A percentile compares a stretch with the other conserved stretches of the same genome.
These are phyloP conservation scores for Mucor indicus DNA, from an alignment of 371 early-diverging fungal genomes.

Conservation along the genomic window DNA sequence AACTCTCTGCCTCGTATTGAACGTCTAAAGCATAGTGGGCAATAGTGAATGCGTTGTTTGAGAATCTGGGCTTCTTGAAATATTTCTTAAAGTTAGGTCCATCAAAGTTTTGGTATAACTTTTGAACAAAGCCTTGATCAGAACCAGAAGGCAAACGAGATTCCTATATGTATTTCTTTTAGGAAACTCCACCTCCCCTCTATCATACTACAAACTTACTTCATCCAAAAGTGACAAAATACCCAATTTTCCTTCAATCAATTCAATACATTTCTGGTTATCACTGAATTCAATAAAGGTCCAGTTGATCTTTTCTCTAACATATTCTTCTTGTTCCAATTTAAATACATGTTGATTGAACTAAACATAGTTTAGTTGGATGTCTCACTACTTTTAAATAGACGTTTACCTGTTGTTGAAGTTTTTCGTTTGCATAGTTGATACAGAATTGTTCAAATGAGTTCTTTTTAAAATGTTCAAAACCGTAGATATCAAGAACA, in stretches of 20 bases:
- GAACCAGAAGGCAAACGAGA: constrained; percentile 90
- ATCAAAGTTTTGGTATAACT: constrained; percentile 80
- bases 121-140: constrained; percentile 79
- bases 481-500: constrained; percentile 96
- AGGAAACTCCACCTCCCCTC: too few species aligned
- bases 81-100: constrained; percentile 67
- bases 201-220: constrained; percentile 26
- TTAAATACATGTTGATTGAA: constrained; percentile 78
- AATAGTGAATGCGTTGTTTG: constrained; percentile 76
- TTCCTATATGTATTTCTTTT: constrained; percentile 50
- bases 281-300: constrained; percentile 96
- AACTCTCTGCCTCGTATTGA: constrained; percentile 89
- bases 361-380: constrained; percentile 30
- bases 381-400: too few species aligned
- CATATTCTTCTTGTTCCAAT: constrained; percentile 95
- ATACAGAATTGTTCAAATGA: constrained; percentile 99
- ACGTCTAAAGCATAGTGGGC: constrained; percentile 94
- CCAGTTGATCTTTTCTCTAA: constrained; percentile 91
- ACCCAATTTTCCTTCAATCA: constrained; percentile 97
- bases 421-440: constrained; percentile 97
- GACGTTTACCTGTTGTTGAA: constrained; percentile 87
- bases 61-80: constrained; percentile 93
- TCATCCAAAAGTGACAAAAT: constrained; percentile 96
- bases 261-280: constrained; percentile 98
- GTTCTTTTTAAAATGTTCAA: constrained; percentile 96